These are phyloP conservation scores for Debaryomyces robertsiae DNA, from an alignment of 1,139 yeast genomes.

Conservation along the genomic window DNA sequence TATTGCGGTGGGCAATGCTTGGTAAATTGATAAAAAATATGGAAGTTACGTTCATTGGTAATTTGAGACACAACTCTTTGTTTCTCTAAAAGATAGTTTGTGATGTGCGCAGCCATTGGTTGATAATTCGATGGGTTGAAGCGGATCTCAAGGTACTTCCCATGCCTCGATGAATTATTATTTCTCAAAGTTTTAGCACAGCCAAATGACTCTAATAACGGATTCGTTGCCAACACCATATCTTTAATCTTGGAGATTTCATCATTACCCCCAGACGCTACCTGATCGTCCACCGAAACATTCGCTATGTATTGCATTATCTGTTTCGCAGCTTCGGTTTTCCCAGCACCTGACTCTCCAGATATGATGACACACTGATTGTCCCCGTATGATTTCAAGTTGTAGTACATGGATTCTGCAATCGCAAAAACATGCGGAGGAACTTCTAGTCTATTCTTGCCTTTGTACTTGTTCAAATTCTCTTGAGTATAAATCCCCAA, in stretches of 20 bases:
- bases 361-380: slow-evolving; percentile 97
- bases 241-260: slow-evolving; percentile 86
- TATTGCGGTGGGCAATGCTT: slow-evolving; percentile 87
- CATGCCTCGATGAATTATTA: slow-evolving; percentile 96
- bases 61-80: slow-evolving; percentile 96
- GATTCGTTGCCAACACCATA: slow-evolving; percentile 97
- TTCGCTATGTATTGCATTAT: slow-evolving; percentile 98
- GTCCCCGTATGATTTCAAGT: slow-evolving; percentile 91
- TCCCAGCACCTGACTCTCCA: slow-evolving; percentile 99
- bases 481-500: slow-evolving; percentile 90
- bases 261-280: slow-evolving; percentile 37
- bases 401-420: slow-evolving; percentile 96
- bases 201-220: slow-evolving; percentile 93
- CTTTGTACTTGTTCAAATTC: slow-evolving; percentile 74
- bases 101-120: slow-evolving; percentile 94
- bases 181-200: slow-evolving; percentile 97
- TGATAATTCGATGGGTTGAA: slow-evolving; percentile 74
- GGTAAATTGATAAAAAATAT: slow-evolving; percentile 93
- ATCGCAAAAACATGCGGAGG: slow-evolving; percentile 99
- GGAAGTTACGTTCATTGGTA: slow-evolving; percentile 91
- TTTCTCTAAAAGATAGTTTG: slow-evolving; percentile 91
- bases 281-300: slow-evolving; percentile 52
- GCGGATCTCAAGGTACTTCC: slow-evolving; percentile 90
- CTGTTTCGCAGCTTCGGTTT: slow-evolving; percentile 97
- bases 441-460: slow-evolving; percentile 90